A percentile compares a stretch with the other conserved stretches of the same genome.
phyloP scores from a whole-genome alignment of 768 basidiomycete genomes.

The Dacryopinax spathularia region DNA sequence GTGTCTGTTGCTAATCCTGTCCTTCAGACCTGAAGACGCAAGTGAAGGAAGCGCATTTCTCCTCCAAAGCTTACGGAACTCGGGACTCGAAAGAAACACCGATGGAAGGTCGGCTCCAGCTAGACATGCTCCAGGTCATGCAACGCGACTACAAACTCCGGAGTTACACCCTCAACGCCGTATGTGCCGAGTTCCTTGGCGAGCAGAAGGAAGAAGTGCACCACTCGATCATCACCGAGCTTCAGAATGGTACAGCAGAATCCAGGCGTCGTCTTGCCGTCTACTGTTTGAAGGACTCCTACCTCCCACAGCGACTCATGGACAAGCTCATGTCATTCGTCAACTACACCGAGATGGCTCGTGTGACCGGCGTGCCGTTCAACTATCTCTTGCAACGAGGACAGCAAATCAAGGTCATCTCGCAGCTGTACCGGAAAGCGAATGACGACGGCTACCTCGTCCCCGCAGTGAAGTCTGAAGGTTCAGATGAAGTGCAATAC shows the following conservation, averaged over 20 bases:
- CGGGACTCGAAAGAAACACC: constrained; percentile 89
- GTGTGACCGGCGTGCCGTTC: constrained; percentile 99
- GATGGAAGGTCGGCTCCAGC: constrained; percentile 83
- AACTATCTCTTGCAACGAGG: constrained; percentile 87
- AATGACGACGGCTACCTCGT: constrained; percentile 84
- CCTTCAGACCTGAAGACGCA: constrained; percentile 54
- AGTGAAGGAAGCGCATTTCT: constrained; percentile 90
- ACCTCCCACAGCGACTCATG: constrained; percentile 86
- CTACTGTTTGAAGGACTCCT: constrained; percentile 98
- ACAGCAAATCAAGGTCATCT: constrained; percentile 97
- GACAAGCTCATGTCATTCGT: constrained; percentile 99
- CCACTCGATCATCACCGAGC: constrained; percentile 91
- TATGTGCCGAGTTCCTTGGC: constrained; percentile 92
- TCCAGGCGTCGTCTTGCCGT: constrained; percentile 85
- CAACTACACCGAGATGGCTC: constrained; percentile 98
- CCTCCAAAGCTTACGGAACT: constrained; percentile 92
- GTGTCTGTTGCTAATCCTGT: constrained; percentile 7
- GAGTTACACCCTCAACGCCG: constrained; percentile 93
- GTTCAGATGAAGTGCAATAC: constrained; percentile 78
- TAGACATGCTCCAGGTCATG: constrained; percentile 95
- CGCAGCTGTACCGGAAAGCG: constrained; percentile 86
- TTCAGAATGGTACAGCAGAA: constrained; percentile 93
- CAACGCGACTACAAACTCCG: constrained; percentile 95
- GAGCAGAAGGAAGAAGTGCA: constrained; percentile 99
- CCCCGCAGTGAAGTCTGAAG: constrained; percentile 74